Conservation (phyloP, 1,139 yeast species). For the Lodderomyces beijingensis region DNA sequence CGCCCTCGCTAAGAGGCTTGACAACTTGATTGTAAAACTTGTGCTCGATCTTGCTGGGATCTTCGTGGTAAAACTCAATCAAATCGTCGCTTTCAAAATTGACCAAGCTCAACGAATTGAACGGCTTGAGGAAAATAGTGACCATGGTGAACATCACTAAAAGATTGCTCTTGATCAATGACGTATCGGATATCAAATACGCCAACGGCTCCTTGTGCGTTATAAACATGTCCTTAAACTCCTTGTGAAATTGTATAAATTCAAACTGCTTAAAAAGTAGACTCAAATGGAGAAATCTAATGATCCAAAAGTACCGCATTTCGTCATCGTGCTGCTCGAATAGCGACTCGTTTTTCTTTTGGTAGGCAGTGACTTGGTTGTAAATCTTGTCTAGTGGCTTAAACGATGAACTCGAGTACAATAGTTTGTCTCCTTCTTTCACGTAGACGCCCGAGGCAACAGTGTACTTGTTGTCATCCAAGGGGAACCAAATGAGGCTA, state of each 20-base stretch:
- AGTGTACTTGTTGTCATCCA: constrained; percentile 9
- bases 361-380: constrained; percentile 20
- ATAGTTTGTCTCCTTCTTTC: constrained; percentile 8
- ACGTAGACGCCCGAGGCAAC: constrained; percentile 4
- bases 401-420: constrained; percentile 11
- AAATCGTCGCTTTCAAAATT: constrained; percentile 18
- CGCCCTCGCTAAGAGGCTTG: constrained; percentile 16
- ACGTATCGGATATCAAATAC: constrained; percentile 7
- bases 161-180: constrained; percentile 18
- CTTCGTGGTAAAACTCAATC: constrained; percentile 17
- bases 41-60: constrained; percentile 15
- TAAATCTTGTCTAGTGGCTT: constrained; percentile 18
- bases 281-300: constrained; percentile 20
- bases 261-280: constrained; percentile 23
- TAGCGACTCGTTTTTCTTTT: constrained; percentile 19
- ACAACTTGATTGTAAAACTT: constrained; percentile 17
- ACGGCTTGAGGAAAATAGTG: constrained; percentile 25
- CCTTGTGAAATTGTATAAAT: constrained; percentile 21
- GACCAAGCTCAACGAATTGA: constrained; percentile 22
- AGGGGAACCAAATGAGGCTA: constrained; percentile 20
- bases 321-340: constrained; percentile 14
- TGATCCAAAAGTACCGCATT: constrained; percentile 19
- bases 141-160: constrained; percentile 24
- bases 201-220: constrained; percentile 8
- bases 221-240: constrained; percentile 17